These are phyloP conservation scores for Teratosphaeriaceae sp. DNA, from an alignment of 2,329 filamentous ascomycete genomes.

Conservation along the genomic window DNA sequence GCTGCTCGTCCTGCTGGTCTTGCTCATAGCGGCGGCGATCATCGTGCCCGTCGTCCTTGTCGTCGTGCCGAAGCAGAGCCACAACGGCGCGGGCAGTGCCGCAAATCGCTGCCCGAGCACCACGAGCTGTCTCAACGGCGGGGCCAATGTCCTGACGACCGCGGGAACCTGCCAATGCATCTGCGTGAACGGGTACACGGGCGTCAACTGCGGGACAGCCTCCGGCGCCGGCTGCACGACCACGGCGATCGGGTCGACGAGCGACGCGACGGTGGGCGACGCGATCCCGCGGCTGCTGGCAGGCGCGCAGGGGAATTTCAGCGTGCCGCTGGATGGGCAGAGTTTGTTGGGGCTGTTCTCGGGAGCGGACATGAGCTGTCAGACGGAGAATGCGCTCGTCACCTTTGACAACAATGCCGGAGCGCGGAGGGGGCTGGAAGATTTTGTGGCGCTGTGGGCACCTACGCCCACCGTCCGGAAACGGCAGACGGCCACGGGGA, in stretches of 20 bases:
- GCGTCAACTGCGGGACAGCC: constrained; percentile 47
- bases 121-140: constrained; percentile 70
- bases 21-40: constrained; percentile 72
- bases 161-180: constrained; percentile 67
- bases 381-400: constrained; percentile 78
- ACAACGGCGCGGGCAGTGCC: constrained; percentile 25
- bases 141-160: constrained; percentile 62
- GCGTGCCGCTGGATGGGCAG: constrained; percentile 64
- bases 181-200: constrained; percentile 82
- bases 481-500: constrained; percentile 9
- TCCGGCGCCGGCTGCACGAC: constrained; percentile 52
- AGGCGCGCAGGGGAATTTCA: constrained; percentile 60
- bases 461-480: neutral
- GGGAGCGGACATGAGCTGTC: constrained; percentile 67
- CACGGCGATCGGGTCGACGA: constrained; percentile 37
- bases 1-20: constrained; percentile 56
- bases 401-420: constrained; percentile 54
- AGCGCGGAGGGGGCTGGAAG: constrained; percentile 1
- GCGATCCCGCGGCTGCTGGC: constrained; percentile 69
- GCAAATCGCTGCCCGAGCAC: constrained; percentile 51
- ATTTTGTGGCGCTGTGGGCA: neutral
- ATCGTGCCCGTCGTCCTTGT: constrained; percentile 64
- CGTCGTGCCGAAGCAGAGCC: constrained; percentile 44
- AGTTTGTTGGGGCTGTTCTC: constrained; percentile 72
- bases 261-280: constrained; percentile 73